Conservation (phyloP, 306 rosid genomes). For the Castanopsis chinensis region DNA sequence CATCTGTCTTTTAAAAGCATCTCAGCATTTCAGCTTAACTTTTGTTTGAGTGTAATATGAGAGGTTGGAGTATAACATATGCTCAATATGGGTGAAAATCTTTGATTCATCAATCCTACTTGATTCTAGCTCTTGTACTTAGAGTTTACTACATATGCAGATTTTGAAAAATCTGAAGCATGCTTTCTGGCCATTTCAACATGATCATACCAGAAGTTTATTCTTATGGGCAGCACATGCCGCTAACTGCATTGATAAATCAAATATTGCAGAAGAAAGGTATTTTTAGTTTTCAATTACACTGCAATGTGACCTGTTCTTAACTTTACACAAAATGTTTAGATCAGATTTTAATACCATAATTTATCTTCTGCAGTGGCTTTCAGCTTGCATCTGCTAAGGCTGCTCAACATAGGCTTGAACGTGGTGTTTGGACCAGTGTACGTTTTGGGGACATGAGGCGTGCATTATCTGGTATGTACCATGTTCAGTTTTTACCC, state of each 20-base stretch:
- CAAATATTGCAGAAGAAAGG: conserved; percentile 64
- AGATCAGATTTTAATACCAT: background rate
- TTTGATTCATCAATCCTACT: background rate
- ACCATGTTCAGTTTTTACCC: conserved; percentile 1
- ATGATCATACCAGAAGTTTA: conserved; percentile 55
- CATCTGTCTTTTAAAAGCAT: too few species aligned
- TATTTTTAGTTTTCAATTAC: conserved; percentile 26
- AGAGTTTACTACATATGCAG: conserved; percentile 41
- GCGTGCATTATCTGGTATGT: conserved; percentile 81
- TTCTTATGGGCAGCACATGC: conserved; percentile 89
- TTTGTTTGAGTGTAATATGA: background rate
- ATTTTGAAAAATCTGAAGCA: conserved; percentile 72
- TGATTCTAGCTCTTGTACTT: conserved; percentile 19
- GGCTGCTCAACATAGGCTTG: conserved; percentile 90
- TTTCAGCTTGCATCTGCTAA: conserved; percentile 86
- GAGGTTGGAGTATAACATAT: conserved; percentile 1
- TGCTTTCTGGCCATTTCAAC: conserved; percentile 92
- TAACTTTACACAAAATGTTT: background rate
- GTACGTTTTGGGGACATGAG: conserved; percentile 90
- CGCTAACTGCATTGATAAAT: conserved; percentile 62
- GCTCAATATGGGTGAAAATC: background rate
- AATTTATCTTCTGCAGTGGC: conserved; percentile 55
- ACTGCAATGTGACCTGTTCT: conserved; percentile 6
- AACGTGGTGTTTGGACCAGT: conserved; percentile 92
- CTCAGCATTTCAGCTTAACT: background rate